phyloP scores from a whole-genome alignment of 2,329 filamentous ascomycete species.

The Microthyrium microscopicum region DNA sequence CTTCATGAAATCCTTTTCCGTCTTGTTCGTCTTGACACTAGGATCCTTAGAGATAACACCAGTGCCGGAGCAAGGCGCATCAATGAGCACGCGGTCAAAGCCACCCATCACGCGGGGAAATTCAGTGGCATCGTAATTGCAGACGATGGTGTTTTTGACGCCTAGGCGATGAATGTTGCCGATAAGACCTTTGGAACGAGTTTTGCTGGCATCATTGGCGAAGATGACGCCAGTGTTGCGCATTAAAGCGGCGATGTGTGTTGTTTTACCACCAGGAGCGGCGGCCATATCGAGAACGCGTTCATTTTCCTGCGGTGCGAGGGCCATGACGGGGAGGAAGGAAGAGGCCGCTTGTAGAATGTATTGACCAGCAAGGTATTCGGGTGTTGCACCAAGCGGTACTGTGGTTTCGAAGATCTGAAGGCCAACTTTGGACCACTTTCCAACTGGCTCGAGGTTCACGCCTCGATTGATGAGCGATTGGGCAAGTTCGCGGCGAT shows the following conservation, averaged over 20 bases:
- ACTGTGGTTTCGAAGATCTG: constrained; percentile 87
- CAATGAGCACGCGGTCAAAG: constrained; percentile 85
- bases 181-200: constrained; percentile 88
- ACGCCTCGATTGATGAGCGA: constrained; percentile 91
- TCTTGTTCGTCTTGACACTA: constrained; percentile 96
- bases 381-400: constrained; percentile 83
- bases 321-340: constrained; percentile 93
- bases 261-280: constrained; percentile 90
- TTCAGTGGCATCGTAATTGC: constrained; percentile 84
- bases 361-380: constrained; percentile 95
- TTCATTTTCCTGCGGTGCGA: constrained; percentile 86
- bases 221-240: constrained; percentile 93
- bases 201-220: constrained; percentile 91
- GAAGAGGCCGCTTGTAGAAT: constrained; percentile 94
- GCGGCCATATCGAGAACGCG: constrained; percentile 88
- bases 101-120: constrained; percentile 91
- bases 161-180: constrained; percentile 94
- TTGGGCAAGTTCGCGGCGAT: constrained; percentile 68
- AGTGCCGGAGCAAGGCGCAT: constrained; percentile 90
- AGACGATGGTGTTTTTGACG: constrained; percentile 85
- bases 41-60: constrained; percentile 96
- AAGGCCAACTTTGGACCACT: constrained; percentile 95
- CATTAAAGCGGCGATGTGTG: constrained; percentile 91
- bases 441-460: constrained; percentile 87
- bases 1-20: constrained; percentile 81